These are phyloP conservation scores for Isatis tinctoria DNA, from an alignment of 345 rosid species.

Conservation along the genomic window DNA sequence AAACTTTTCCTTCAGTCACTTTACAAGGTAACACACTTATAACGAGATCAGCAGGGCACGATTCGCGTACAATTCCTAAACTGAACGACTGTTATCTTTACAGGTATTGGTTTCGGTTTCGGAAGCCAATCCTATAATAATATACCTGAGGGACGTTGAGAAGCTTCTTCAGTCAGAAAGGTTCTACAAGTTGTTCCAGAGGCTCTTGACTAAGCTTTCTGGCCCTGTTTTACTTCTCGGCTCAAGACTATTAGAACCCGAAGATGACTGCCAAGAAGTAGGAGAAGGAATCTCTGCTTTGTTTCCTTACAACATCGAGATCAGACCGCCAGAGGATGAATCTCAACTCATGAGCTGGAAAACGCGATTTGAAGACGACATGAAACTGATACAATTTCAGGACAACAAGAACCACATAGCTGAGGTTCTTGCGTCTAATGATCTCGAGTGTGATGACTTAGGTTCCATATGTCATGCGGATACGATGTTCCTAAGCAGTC, in stretches of 20 bases:
- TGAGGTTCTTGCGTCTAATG: slow-evolving; percentile 88
- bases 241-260: slow-evolving; percentile 64
- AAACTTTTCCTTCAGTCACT: slow-evolving; percentile 79
- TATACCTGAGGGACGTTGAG: slow-evolving; percentile 88
- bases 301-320: slow-evolving; percentile 79
- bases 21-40: slow-evolving; percentile 58
- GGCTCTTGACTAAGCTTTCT: slow-evolving; percentile 62
- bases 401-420: slow-evolving; percentile 94
- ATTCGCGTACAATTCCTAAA: neutral
- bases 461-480: slow-evolving; percentile 80
- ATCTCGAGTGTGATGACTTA: slow-evolving; percentile 86
- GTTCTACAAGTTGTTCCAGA: slow-evolving; percentile 60
- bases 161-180: slow-evolving; percentile 76
- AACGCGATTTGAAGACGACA: slow-evolving; percentile 82
- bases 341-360: slow-evolving; percentile 75
- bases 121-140: slow-evolving; percentile 56
- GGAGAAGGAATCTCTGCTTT: slow-evolving; percentile 58
- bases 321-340: slow-evolving; percentile 87
- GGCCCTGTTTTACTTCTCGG: slow-evolving; percentile 86
- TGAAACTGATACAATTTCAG: slow-evolving; percentile 75
- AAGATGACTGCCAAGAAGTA: slow-evolving; percentile 63
- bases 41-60: neutral
- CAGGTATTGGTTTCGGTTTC: slow-evolving; percentile 82
- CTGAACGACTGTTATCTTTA: neutral
- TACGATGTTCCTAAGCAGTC: slow-evolving; percentile 65